Base-by-base conservation (phyloP, 2,329 filamentous ascomycete species). In the Aureobasidium uvarum region DNA sequence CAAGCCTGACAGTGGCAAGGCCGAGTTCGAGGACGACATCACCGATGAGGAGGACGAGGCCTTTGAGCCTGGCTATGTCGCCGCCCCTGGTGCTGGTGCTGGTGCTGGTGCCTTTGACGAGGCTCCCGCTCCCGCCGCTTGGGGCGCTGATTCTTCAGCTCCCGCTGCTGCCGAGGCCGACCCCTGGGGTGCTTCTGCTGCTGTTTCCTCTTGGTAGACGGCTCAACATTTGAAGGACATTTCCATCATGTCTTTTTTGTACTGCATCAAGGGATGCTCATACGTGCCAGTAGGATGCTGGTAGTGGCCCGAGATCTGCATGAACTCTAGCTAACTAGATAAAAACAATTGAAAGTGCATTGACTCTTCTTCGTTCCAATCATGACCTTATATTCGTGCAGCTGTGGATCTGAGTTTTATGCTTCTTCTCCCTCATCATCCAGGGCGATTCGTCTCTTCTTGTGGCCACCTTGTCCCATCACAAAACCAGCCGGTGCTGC, bases 1-100 rank as follows among this genome's bases (percentile, higher is more conserved):
- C 74, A 78, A 86, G 65, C 89, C 89, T 0, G 83, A 88, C 66
- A 82, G 83, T 1, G 79, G 77, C 0, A 77, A 80, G 70, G 75
- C 66, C 38, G 73, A 77, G 3, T 87, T 84, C 68, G 78, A 85
- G 23, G 85, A 87, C 43, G 81, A 85, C 54, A 79, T 78, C 6
- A 81, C 83, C 1, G 81, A 81, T 46, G 73, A 72, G 13, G 43
- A 31, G 0, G 67, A 60, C 13, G 66, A 55, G 20, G 67, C 62
- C 55, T 58, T 4, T 25, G 25, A 25, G 25, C 25, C 50, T 18
- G 69, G 64, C 16, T 68, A 59, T 36, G 67, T 43, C 60, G 68
- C 58, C 51, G 69, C 67, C 18, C 68, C 66, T 66, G 70, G 67
- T 46, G 65, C 6, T 23, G 59, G n/a, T 25, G 58, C 66, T 66